Conservation (phyloP, 2,329 filamentous ascomycete genomes). For the Nemania diffusa region DNA sequence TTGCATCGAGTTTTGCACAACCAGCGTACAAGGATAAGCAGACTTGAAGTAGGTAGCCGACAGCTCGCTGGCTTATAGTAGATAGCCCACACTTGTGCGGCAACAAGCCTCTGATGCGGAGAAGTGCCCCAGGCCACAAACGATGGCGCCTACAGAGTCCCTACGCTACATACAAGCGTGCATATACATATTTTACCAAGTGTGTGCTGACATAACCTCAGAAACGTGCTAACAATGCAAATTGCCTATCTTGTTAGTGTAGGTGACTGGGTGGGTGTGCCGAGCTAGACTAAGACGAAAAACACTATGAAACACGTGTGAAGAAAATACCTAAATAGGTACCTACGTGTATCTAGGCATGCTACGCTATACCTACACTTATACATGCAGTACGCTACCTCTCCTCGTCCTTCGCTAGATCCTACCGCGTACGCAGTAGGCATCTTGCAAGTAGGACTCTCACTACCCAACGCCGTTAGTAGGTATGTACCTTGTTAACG, state of each 20-base stretch:
- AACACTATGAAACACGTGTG: not conserved
- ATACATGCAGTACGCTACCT: conserved; percentile 5
- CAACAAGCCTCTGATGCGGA: not conserved
- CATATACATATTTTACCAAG: too few species aligned
- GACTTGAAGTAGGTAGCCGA: not conserved
- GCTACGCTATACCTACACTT: not conserved
- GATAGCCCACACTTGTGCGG: not conserved
- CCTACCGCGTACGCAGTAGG: not conserved
- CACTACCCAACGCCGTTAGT: conserved; percentile 13
- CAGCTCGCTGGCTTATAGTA: not conserved
- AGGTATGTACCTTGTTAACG: not conserved
- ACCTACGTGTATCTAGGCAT: not conserved
- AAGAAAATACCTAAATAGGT: not conserved
- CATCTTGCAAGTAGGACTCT: not conserved
- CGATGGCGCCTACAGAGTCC: not conserved
- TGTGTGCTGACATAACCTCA: not conserved
- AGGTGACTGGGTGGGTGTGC: not conserved
- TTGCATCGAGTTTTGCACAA: not conserved
- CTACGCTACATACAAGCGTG: too few species aligned
- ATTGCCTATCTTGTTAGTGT: not conserved
- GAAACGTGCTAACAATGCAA: not conserved
- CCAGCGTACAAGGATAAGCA: too few species aligned
- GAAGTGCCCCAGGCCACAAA: not conserved
- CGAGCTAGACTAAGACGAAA: not conserved
- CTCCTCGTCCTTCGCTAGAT: conserved; percentile 5